phyloP scores from a whole-genome alignment of 2,329 filamentous ascomycete genomes.

The Fusarium mexicanum region DNA sequence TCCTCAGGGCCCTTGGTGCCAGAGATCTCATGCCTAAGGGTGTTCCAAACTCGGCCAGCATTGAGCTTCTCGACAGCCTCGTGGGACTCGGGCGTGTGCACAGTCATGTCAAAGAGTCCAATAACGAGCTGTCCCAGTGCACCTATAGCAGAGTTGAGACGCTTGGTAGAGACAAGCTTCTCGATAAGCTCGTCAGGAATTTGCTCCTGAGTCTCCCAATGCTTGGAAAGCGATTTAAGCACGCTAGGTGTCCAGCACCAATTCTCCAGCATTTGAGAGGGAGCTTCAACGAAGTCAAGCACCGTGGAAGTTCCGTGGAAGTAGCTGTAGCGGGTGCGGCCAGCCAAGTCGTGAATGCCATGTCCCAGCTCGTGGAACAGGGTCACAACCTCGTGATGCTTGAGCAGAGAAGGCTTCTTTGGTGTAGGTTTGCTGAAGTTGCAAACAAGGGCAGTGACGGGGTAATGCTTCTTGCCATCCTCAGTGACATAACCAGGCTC shows the following conservation, averaged over 20 bases:
- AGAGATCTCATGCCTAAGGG: constrained; percentile 74
- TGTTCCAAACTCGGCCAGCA: constrained; percentile 75
- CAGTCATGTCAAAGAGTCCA: constrained; percentile 84
- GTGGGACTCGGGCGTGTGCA: constrained; percentile 77
- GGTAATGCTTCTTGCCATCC: constrained; percentile 77
- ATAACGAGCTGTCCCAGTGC: constrained; percentile 83
- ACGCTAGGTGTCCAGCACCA: constrained; percentile 78
- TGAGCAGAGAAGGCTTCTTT: constrained; percentile 80
- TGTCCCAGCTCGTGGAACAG: constrained; percentile 83
- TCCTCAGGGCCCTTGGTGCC: constrained; percentile 79
- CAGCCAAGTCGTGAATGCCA: constrained; percentile 75
- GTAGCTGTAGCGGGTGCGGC: constrained; percentile 68
- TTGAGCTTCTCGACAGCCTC: constrained; percentile 74
- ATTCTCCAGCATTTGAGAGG: constrained; percentile 79
- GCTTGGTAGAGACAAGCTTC: constrained; percentile 79
- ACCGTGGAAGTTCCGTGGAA: constrained; percentile 75
- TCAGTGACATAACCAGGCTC: constrained; percentile 75
- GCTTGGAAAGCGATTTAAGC: constrained; percentile 73
- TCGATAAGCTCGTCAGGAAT: constrained; percentile 81
- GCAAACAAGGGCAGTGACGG: constrained; percentile 82
- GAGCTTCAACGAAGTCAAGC: constrained; percentile 76
- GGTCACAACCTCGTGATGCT: constrained; percentile 85
- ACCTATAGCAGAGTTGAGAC: constrained; percentile 82
- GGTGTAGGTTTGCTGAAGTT: constrained; percentile 85
- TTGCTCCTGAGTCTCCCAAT: constrained; percentile 75